These are phyloP conservation scores for Schwanniomyces etchellsii DNA, from an alignment of 1,139 yeast genomes.

Conservation along the genomic window DNA sequence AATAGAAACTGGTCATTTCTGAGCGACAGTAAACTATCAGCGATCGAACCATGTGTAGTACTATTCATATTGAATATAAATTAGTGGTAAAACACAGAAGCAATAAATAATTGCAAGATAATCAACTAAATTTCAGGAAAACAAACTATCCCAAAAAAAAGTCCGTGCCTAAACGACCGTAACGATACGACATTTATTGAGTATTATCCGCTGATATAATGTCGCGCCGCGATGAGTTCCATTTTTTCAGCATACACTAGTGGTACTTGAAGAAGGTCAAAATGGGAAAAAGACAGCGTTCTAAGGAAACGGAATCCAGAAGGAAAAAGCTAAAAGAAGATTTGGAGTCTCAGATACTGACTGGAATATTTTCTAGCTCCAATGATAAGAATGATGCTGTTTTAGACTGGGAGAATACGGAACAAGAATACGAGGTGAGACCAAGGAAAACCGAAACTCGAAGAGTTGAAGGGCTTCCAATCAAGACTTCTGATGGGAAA, in stretches of 20 bases:
- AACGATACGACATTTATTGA: no score
- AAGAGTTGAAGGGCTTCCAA: slow-evolving; percentile 73
- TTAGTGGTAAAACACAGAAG: no score
- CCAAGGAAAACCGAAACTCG: slow-evolving; percentile 45
- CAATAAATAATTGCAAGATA: no score
- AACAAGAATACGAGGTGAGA: slow-evolving; percentile 60
- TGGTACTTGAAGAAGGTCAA: no score
- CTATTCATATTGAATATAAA: not conserved
- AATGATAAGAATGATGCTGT: slow-evolving; percentile 12
- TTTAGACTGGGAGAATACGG: slow-evolving; percentile 51
- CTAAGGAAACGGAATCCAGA: slow-evolving; percentile 33
- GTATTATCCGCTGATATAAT: no score
- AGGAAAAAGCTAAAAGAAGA: slow-evolving; percentile 47
- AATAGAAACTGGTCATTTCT: slow-evolving; percentile 2
- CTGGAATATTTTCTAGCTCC: slow-evolving; percentile 37
- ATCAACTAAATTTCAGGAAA: no score
- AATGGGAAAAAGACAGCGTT: slow-evolving; percentile 46
- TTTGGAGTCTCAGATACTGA: slow-evolving; percentile 39
- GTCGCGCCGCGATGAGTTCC: no score
- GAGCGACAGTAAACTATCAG: not conserved
- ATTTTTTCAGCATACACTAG: no score
- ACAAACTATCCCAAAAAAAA: no score
- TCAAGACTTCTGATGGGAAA: slow-evolving; percentile 65
- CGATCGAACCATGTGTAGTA: not conserved
- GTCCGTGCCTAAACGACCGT: no score